Conservation (phyloP, 164 flowering plant genomes). For the Vitis vinifera region DNA sequence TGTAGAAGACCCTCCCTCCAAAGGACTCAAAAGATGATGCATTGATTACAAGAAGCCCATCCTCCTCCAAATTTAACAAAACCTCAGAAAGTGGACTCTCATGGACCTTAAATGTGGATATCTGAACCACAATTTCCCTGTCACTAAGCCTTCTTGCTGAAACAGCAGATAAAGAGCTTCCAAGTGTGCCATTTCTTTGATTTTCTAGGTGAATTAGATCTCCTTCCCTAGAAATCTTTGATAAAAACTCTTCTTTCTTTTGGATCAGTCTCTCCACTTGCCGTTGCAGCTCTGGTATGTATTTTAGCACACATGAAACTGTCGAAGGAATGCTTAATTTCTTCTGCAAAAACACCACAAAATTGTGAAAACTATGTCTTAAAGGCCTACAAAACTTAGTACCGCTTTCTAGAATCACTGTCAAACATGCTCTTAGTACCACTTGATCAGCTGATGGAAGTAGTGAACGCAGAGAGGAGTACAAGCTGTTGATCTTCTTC, state of each 20-base stretch:
- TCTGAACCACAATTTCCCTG: conserved; percentile 46
- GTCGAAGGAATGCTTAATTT: conserved; percentile 64
- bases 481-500: conserved; percentile 11
- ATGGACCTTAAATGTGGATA: conserved; percentile 22
- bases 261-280: conserved; percentile 43
- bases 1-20: conserved; percentile 44
- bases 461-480: conserved; percentile 19
- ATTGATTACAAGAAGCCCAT: conserved; percentile 39
- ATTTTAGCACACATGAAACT: conserved; percentile 45
- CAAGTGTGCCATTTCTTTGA: background rate
- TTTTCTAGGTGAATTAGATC: conserved; percentile 3
- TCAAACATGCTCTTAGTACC: background rate
- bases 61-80: conserved; percentile 36
- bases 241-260: conserved; percentile 42
- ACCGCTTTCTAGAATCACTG: too few relatives aligned
- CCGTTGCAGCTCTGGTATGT: conserved; percentile 63
- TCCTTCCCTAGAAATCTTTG: conserved; percentile 24
- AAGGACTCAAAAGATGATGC: conserved; percentile 38
- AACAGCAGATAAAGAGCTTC: conserved; percentile 15
- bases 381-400: background rate
- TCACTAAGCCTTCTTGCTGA: conserved; percentile 36
- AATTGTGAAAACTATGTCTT: background rate
- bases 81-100: conserved; percentile 29
- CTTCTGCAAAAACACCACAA: conserved; percentile 32
- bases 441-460: conserved; percentile 12